These are phyloP conservation scores for Aspergillus bridgeri DNA, from an alignment of 495 filamentous ascomycete genomes.

Conservation along the genomic window DNA sequence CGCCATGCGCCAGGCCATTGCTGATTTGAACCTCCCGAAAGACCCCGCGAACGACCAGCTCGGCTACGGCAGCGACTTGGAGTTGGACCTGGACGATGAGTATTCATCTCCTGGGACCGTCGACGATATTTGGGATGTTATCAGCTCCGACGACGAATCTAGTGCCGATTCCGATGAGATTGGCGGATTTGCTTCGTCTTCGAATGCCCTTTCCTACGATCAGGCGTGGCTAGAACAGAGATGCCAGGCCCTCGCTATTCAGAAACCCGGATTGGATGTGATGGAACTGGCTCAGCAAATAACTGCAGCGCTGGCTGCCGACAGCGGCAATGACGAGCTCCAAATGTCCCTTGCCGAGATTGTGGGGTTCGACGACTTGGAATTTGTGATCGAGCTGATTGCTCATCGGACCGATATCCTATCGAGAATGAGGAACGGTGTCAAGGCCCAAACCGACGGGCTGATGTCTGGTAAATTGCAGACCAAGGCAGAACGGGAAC, in stretches of 20 bases:
- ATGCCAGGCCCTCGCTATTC: conserved; percentile 57
- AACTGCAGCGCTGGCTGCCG: conserved; percentile 60
- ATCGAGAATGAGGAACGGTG: conserved; percentile 28
- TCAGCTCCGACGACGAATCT: conserved; percentile 66
- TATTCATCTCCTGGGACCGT: conserved; percentile 58
- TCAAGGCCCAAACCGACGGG: conserved; percentile 44
- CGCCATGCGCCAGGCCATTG: conserved; percentile 70
- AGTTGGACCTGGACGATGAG: conserved; percentile 59
- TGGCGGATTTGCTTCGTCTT: conserved; percentile 21
- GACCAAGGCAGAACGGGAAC: conserved; percentile 72
- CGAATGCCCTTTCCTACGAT: conserved; percentile 28
- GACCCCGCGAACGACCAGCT: conserved; percentile 36
- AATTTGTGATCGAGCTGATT: conserved; percentile 82
- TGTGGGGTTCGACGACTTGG: conserved; percentile 86
- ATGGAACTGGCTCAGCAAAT: conserved; percentile 67
- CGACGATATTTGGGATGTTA: conserved; percentile 88
- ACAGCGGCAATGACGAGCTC: conserved; percentile 72
- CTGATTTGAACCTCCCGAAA: conserved; percentile 59
- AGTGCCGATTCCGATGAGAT: conserved; percentile 45
- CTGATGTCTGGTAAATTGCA: conserved; percentile 56
- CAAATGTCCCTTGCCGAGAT: conserved; percentile 89
- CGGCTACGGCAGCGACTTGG: conserved; percentile 54
- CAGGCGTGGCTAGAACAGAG: conserved; percentile 61
- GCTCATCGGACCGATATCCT: conserved; percentile 65
- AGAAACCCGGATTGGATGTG: conserved; percentile 59